phyloP scores from a whole-genome alignment of 306 rosid genomes.

The Senna tora region DNA sequence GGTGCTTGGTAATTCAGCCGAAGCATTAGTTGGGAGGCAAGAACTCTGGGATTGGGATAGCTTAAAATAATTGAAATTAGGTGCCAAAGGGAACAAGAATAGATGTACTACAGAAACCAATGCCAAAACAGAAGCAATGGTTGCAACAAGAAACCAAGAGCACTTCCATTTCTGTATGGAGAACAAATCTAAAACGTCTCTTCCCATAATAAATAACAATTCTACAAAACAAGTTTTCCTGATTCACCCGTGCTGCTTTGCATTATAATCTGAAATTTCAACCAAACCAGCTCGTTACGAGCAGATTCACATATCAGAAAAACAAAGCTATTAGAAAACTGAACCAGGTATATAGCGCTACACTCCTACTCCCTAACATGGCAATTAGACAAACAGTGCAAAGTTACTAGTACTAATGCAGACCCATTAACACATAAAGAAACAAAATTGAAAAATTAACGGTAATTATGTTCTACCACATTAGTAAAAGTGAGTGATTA shows the following conservation, averaged over 20 bases:
- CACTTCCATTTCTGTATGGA: constrained; percentile 64
- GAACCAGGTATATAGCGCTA: neutral
- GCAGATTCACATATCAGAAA: constrained; percentile 26
- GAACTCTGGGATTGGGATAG: constrained; percentile 56
- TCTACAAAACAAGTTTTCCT: constrained; percentile 31
- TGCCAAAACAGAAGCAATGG: constrained; percentile 67
- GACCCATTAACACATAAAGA: constrained; percentile 16
- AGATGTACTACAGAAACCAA: constrained; percentile 73
- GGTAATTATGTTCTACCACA: constrained; percentile 14
- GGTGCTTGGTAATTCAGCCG: constrained; percentile 43
- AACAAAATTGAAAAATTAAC: constrained; percentile 21
- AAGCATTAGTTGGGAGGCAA: constrained; percentile 51
- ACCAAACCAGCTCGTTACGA: constrained; percentile 11
- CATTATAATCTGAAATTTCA: constrained; percentile 49
- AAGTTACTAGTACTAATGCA: constrained; percentile 1
- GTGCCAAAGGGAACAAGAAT: constrained; percentile 80
- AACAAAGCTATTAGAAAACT: constrained; percentile 24
- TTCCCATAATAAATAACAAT: constrained; percentile 31
- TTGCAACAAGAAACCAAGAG: constrained; percentile 71
- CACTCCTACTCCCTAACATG: neutral
- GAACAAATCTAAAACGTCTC: constrained; percentile 58
- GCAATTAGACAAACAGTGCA: constrained; percentile 7
- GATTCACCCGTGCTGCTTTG: constrained; percentile 42
- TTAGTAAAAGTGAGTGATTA: neutral
- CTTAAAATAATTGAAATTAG: constrained; percentile 68